These are phyloP conservation scores for Colletotrichum sp. DNA, from an alignment of 2,329 filamentous ascomycete genomes.

Conservation along the genomic window DNA sequence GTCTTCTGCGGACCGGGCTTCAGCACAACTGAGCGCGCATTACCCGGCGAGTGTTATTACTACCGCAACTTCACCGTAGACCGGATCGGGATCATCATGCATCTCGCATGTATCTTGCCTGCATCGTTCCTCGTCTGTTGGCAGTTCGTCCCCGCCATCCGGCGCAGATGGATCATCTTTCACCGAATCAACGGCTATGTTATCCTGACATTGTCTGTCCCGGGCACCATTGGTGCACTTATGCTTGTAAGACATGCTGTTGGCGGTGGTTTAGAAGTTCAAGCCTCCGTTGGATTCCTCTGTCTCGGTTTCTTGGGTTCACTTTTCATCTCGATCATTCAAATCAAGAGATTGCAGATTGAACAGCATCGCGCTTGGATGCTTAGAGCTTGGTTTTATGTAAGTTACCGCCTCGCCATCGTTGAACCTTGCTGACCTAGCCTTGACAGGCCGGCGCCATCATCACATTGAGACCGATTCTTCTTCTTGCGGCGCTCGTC, in stretches of 20 bases:
- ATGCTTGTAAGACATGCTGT: constrained; percentile 56
- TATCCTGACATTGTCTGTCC: constrained; percentile 49
- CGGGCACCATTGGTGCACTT: constrained; percentile 50
- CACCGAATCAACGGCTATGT: constrained; percentile 66
- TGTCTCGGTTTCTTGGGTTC: constrained; percentile 46
- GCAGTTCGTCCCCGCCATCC: constrained; percentile 51
- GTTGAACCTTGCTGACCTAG: background rate
- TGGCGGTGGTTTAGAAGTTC: constrained; percentile 55
- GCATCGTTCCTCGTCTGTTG: constrained; percentile 44
- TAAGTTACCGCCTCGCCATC: constrained; percentile 24
- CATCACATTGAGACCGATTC: constrained; percentile 55
- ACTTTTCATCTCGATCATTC: constrained; percentile 52
- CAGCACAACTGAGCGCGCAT: constrained; percentile 15
- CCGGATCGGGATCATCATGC: constrained; percentile 46
- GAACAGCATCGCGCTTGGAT: constrained; percentile 68
- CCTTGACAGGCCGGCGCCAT: constrained; percentile 49
- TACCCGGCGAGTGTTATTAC: constrained; percentile 47
- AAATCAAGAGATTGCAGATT: constrained; percentile 63
- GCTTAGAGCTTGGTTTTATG: constrained; percentile 58
- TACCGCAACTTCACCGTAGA: constrained; percentile 30
- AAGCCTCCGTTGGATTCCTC: constrained; percentile 45
- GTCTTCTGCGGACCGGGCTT: constrained; percentile 27
- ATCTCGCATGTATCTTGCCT: constrained; percentile 47
- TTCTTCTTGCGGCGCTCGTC: constrained; percentile 44
- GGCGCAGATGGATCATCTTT: constrained; percentile 51